Conservation (phyloP, 148 eudicot genomes). For the Vaccinium darrowii region DNA sequence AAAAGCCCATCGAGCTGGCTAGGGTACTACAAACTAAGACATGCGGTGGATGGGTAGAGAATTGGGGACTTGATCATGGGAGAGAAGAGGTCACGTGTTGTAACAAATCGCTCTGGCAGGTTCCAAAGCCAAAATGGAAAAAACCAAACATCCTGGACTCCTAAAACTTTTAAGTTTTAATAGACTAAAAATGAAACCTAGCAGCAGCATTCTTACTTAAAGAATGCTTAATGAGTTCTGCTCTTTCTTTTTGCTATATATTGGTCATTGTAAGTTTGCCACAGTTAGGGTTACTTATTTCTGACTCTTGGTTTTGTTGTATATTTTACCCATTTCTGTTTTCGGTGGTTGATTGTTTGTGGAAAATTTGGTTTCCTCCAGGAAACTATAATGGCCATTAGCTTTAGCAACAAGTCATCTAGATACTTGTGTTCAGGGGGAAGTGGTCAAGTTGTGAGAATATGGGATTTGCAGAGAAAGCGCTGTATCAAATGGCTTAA, state of each 20-base stretch:
- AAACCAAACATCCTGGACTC: neutral
- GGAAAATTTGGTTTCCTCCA: conserved; percentile 23
- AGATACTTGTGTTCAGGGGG: conserved; percentile 91
- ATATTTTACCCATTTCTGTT: neutral
- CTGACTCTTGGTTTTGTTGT: neutral
- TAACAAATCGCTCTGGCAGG: neutral
- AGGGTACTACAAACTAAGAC: neutral
- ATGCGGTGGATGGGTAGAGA: neutral
- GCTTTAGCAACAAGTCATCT: conserved; percentile 86
- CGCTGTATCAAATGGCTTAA: conserved; percentile 93
- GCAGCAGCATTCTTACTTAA: neutral
- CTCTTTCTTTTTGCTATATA: neutral
- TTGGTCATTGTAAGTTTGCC: neutral
- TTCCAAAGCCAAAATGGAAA: neutral
- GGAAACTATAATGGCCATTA: conserved; percentile 73
- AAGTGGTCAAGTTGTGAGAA: conserved; percentile 80
- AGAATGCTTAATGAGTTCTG: neutral
- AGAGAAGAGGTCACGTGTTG: neutral
- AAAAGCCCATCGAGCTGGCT: neutral
- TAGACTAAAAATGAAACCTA: neutral
- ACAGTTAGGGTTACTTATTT: neutral
- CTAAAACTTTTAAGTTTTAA: neutral
- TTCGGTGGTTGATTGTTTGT: neutral
- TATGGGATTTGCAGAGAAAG: conserved; percentile 93
- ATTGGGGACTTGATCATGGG: neutral